Evolutionary conservation across 2,329 filamentous ascomycete species (phyloP).

Genomic region (Xylariaceae sp.): DNA sequence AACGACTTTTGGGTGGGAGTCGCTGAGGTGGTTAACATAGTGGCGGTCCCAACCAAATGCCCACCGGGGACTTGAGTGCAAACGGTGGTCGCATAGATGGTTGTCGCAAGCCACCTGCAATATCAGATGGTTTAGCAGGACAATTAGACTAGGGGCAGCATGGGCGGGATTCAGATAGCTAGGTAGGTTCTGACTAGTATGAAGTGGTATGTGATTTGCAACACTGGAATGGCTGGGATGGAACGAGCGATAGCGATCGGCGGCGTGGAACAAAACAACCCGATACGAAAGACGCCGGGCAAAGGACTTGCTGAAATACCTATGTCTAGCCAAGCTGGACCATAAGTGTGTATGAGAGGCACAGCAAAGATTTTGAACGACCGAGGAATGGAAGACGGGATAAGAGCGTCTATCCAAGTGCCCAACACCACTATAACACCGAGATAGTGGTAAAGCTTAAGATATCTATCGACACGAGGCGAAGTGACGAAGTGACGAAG

Average conservation of each 20-base stretch:
- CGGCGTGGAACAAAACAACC: not conserved
- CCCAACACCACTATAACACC: constrained; percentile 14
- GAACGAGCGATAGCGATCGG: not conserved
- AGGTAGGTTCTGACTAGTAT: no score
- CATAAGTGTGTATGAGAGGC: not conserved
- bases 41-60: constrained; percentile 42
- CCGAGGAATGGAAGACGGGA: not conserved
- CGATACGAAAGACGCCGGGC: not conserved
- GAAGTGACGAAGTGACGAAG: constrained; percentile 1
- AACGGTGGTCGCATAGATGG: constrained; percentile 34
- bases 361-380: not conserved
- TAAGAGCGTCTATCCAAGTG: constrained; percentile 13
- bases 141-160: constrained; percentile 8
- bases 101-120: constrained; percentile 17
- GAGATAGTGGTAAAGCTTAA: not conserved
- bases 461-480: not conserved
- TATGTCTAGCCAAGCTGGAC: not conserved
- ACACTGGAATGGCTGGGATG: not conserved
- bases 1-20: constrained; percentile 62
- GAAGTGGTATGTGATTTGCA: constrained; percentile 3
- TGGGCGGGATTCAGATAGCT: constrained; percentile 6
- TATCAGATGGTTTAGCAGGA: constrained; percentile 9
- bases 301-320: not conserved
- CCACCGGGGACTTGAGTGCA: constrained; percentile 36
- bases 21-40: constrained; percentile 61